phyloP scores from a whole-genome alignment of 108 stramenopile species.

The Cylindrotheca fusiformis region DNA sequence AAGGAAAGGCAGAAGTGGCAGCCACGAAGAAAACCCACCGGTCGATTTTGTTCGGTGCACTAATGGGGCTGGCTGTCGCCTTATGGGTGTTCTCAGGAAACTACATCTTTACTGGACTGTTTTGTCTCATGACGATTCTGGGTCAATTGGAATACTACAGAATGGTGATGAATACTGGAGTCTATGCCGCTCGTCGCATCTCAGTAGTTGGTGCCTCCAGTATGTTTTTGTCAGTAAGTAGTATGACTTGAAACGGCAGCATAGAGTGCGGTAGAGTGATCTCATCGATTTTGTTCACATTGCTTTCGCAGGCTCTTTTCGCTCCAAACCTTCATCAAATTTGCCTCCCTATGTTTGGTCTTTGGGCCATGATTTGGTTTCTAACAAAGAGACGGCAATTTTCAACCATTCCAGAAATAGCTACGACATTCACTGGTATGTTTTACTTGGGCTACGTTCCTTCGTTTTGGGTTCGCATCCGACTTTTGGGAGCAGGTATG shows the following conservation, averaged over 20 bases:
- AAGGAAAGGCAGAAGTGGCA: background rate
- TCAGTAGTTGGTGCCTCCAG: constrained; percentile 77
- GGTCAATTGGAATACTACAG: constrained; percentile 95
- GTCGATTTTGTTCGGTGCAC: constrained; percentile 75
- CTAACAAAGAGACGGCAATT: constrained; percentile 73
- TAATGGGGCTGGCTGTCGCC: constrained; percentile 84
- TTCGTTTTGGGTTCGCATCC: constrained; percentile 90
- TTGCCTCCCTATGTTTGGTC: constrained; percentile 68
- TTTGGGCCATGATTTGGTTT: constrained; percentile 91
- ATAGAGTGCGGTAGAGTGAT: background rate
- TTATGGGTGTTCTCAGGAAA: constrained; percentile 93
- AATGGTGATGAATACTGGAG: constrained; percentile 92
- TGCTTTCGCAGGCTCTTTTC: constrained; percentile 47
- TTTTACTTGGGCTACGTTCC: constrained; percentile 96
- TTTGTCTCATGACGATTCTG: constrained; percentile 84
- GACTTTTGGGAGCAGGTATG: constrained; percentile 50
- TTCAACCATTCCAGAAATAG: constrained; percentile 89
- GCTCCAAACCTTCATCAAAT: constrained; percentile 80
- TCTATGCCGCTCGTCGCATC: constrained; percentile 91
- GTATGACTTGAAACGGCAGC: background rate
- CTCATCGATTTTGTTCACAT: background rate
- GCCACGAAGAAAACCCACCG: constrained; percentile 41
- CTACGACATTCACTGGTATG: constrained; percentile 95
- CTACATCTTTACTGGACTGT: constrained; percentile 86
- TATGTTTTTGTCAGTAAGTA: constrained; percentile 80